These are phyloP conservation scores for Coemansia sp. DNA, from an alignment of 192 early-diverging fungal species.

Conservation along the genomic window DNA sequence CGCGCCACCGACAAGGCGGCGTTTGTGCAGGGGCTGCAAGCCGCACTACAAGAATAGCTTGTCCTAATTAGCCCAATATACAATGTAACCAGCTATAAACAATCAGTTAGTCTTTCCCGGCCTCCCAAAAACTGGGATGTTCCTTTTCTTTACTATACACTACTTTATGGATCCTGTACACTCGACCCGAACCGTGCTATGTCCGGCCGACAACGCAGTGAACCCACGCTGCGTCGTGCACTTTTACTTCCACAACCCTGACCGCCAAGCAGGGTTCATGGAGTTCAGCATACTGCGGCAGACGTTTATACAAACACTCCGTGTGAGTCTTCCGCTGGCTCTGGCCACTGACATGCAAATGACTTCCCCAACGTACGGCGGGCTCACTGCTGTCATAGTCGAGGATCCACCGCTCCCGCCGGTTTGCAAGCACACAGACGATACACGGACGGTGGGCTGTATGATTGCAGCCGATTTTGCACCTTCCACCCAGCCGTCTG, in stretches of 20 bases:
- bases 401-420: background rate
- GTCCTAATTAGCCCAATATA: background rate
- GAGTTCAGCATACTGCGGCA: constrained; percentile 12
- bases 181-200: background rate
- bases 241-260: constrained; percentile 7
- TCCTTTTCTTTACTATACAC: too few species aligned
- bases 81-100: too few species aligned
- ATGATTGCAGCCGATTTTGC: constrained; percentile 19
- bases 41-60: background rate
- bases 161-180: background rate
- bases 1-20: constrained; percentile 66
- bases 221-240: constrained; percentile 6
- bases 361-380: constrained; percentile 1
- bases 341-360: constrained; percentile 13
- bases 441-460: constrained; percentile 8
- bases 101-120: too few species aligned
- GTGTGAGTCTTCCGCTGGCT: constrained; percentile 12
- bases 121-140: too few species aligned
- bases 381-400: background rate
- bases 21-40: constrained; percentile 71
- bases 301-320: constrained; percentile 19
- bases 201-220: constrained; percentile 9
- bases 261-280: constrained; percentile 16
- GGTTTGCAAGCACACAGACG: constrained; percentile 10
- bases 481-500: constrained; percentile 12